Conservation (phyloP, 768 basidiomycete species). For the Leccinellum rugosiceps region DNA sequence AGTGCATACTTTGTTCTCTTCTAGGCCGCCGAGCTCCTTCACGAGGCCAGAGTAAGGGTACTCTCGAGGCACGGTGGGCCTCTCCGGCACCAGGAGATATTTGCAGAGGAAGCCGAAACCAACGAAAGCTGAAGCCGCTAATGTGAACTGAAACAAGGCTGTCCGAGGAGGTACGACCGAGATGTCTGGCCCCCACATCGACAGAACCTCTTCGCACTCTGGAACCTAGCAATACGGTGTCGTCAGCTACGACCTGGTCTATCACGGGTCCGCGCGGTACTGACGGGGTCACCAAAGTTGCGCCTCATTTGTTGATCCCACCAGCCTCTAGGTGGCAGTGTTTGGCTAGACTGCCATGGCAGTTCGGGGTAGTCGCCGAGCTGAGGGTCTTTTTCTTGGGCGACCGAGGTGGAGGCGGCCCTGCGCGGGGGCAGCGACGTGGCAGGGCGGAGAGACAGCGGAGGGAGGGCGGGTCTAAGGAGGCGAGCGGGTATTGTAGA, state of each 20-base stretch:
- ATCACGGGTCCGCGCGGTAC: conserved; percentile 18
- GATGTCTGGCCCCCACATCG: conserved; percentile 86
- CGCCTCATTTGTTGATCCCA: conserved; percentile 72
- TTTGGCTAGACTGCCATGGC: conserved; percentile 63
- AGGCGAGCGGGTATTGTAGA: conserved; percentile 9
- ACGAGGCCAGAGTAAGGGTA: conserved; percentile 78
- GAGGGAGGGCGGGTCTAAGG: conserved; percentile 9
- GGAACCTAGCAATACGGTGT: conserved; percentile 51
- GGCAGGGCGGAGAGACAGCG: background rate
- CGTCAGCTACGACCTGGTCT: conserved; percentile 13
- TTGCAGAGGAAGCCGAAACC: conserved; percentile 60
- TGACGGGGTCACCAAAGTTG: conserved; percentile 77
- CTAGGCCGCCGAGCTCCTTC: conserved; percentile 72
- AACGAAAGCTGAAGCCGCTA: conserved; percentile 62
- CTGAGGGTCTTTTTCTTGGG: conserved; percentile 56
- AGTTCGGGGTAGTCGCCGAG: conserved; percentile 71
- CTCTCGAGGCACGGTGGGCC: conserved; percentile 65
- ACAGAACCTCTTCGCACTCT: conserved; percentile 75
- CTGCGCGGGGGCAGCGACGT: conserved; percentile 2
- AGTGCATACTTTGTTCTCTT: conserved; percentile 68
- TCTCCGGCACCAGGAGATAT: conserved; percentile 52
- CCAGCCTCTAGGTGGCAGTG: conserved; percentile 66
- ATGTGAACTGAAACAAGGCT: conserved; percentile 63
- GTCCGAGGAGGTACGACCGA: conserved; percentile 55
- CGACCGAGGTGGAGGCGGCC: conserved; percentile 15